phyloP scores from a whole-genome alignment of 2,329 filamentous ascomycete species.

The Sclerotinia spermophila region DNA sequence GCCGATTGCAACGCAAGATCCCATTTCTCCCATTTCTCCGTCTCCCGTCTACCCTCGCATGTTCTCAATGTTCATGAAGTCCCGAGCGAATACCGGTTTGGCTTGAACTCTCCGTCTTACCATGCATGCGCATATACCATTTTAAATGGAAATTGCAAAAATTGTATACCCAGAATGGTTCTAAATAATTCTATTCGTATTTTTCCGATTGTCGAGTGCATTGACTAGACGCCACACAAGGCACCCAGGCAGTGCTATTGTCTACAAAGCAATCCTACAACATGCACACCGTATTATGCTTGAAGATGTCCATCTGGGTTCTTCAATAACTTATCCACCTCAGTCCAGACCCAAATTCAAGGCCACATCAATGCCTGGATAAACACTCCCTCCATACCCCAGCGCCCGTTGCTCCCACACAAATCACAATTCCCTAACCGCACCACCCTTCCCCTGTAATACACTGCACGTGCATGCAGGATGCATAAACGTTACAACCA shows the following conservation, averaged over 20 bases:
- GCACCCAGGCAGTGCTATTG: not conserved
- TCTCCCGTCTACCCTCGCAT: not conserved
- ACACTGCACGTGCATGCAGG: conserved; percentile 11
- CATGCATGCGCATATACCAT: not conserved
- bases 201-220: not conserved
- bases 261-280: not conserved
- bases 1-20: conserved; percentile 9
- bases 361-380: conserved; percentile 1
- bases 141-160: not conserved
- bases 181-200: not conserved
- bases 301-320: not conserved
- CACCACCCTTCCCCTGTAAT: conserved; percentile 1
- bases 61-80: not conserved
- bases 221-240: not conserved
- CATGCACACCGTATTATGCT: not conserved
- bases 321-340: conserved; percentile 1
- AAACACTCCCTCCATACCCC: not conserved
- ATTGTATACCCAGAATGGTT: not conserved
- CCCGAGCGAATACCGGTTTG: conserved; percentile 4
- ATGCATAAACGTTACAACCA: not conserved
- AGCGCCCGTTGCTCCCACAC: not conserved
- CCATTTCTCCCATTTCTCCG: not conserved
- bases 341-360: not conserved
- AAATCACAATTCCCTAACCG: not conserved
- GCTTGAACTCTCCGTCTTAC: conserved; percentile 1